Conservation (phyloP, 805 yeast species). For the Sugiyamaella boreocaroliniensis region DNA sequence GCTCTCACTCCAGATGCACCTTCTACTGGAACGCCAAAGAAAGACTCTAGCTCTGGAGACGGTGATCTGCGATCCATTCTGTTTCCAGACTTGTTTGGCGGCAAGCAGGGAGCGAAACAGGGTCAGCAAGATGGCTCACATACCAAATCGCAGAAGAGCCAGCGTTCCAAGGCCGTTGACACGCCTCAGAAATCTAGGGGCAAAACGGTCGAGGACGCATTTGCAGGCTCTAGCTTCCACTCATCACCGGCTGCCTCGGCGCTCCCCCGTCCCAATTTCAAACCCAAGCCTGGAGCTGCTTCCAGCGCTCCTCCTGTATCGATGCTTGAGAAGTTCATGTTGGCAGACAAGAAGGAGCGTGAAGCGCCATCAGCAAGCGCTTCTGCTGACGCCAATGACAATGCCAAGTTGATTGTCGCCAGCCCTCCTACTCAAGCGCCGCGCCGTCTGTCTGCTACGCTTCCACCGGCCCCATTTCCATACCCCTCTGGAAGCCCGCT, state of each 20-base stretch:
- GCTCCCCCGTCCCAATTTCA: conserved; percentile 22
- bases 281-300: conserved; percentile 12
- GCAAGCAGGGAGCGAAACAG: background rate
- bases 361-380: conserved; percentile 1
- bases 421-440: background rate
- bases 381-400: background rate
- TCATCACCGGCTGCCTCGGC: conserved; percentile 26
- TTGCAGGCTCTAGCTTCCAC: conserved; percentile 27
- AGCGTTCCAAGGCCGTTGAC: background rate
- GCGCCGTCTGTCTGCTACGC: background rate
- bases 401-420: background rate
- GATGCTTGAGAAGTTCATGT: conserved; percentile 20
- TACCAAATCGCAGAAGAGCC: background rate
- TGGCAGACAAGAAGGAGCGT: conserved; percentile 18
- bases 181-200: background rate
- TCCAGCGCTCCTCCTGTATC: conserved; percentile 11
- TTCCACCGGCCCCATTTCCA: background rate
- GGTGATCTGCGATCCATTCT: conserved; percentile 21
- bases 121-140: background rate
- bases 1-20: background rate
- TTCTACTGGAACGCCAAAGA: conserved; percentile 2
- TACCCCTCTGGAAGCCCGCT: background rate
- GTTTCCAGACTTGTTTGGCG: conserved; percentile 23
- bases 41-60: background rate
- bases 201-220: conserved; percentile 1